phyloP scores from a whole-genome alignment of 805 yeast genomes.

The Sugiyamaella boreocaroliniensis region DNA sequence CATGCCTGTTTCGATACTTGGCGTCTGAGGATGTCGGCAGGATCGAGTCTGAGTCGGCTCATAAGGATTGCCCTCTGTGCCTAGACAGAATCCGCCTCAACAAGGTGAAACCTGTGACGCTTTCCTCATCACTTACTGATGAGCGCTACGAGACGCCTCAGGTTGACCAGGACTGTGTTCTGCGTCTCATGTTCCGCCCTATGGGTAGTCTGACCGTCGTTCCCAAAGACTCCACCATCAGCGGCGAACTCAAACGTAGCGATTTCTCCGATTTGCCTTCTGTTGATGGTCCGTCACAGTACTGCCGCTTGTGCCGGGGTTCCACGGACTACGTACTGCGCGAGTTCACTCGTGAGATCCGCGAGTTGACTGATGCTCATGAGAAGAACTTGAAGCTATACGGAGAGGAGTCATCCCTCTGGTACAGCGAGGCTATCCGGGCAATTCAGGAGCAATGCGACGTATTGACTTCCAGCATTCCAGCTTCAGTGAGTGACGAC shows the following conservation, averaged over 20 bases:
- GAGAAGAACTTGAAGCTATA: conserved; percentile 54
- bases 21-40: conserved; percentile 41
- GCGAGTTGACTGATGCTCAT: conserved; percentile 42
- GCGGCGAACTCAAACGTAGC: background rate
- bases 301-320: conserved; percentile 66
- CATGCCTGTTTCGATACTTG: conserved; percentile 70
- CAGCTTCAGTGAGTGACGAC: conserved; percentile 1
- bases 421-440: conserved; percentile 47
- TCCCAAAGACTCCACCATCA: conserved; percentile 12
- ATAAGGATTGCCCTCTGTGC: conserved; percentile 79
- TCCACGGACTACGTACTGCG: conserved; percentile 46
- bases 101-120: conserved; percentile 56
- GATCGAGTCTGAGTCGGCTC: conserved; percentile 24
- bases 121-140: conserved; percentile 38
- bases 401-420: conserved; percentile 48
- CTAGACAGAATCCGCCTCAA: conserved; percentile 47
- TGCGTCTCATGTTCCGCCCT: conserved; percentile 58
- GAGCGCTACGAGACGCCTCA: conserved; percentile 54
- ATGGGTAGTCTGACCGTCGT: conserved; percentile 19
- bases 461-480: background rate
- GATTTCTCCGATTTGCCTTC: conserved; percentile 12
- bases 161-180: conserved; percentile 45
- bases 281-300: conserved; percentile 28
- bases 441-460: conserved; percentile 46
- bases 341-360: conserved; percentile 56